Evolutionary conservation across 768 basidiomycete species (phyloP).

Genomic region (Hemileccinum impolitum): DNA sequence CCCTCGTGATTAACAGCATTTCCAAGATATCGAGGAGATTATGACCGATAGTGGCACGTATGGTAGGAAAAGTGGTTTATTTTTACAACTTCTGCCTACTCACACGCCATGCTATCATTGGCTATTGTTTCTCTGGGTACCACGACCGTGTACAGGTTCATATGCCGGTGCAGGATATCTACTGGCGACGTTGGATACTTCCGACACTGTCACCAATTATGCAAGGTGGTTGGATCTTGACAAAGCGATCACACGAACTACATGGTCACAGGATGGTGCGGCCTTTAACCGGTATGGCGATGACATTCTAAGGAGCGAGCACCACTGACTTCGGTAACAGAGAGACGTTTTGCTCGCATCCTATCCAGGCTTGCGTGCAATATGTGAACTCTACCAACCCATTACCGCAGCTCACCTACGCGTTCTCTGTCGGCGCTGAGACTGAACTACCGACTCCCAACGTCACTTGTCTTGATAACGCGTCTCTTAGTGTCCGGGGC

Average conservation of each 20-base stretch:
- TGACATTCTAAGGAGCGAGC: not conserved
- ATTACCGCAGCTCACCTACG: slow-evolving; percentile 43
- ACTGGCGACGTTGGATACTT: slow-evolving; percentile 44
- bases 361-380: slow-evolving; percentile 58
- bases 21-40: slow-evolving; percentile 51
- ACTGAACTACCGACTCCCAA: slow-evolving; percentile 51
- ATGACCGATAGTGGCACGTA: slow-evolving; percentile 56
- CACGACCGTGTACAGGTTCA: slow-evolving; percentile 50
- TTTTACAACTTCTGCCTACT: not conserved
- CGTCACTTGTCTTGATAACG: slow-evolving; percentile 55
- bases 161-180: slow-evolving; percentile 65
- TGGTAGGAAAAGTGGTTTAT: slow-evolving; percentile 37
- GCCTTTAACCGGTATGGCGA: slow-evolving; percentile 46
- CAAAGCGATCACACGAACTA: slow-evolving; percentile 50
- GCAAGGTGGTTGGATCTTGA: slow-evolving; percentile 71
- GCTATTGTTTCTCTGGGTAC: not conserved
- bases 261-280: slow-evolving; percentile 53
- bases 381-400: slow-evolving; percentile 40
- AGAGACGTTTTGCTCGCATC: slow-evolving; percentile 66
- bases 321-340: slow-evolving; percentile 23
- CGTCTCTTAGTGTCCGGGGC: slow-evolving; percentile 55
- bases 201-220: slow-evolving; percentile 40
- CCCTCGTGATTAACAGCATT: not conserved
- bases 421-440: slow-evolving; percentile 46
- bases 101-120: not conserved